Percentiles rank a stretch among this genome's conserved stretches.
phyloP scores from a whole-genome alignment of 1,284 basidiomycete genomes.

The Moesziomyces antarcticus region DNA sequence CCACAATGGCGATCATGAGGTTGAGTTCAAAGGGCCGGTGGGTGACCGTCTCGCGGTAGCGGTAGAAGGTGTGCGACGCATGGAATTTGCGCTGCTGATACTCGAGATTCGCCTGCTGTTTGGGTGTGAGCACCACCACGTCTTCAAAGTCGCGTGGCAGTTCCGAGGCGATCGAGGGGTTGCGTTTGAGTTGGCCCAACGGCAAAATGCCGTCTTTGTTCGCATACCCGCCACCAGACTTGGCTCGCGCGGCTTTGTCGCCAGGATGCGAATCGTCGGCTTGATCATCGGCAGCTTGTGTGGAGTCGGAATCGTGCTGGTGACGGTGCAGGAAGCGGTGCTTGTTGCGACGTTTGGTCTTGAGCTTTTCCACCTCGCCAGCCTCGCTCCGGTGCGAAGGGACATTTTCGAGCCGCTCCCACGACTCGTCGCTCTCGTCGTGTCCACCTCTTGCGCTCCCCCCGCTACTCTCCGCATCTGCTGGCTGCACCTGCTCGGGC shows the following conservation, averaged over 20 bases:
- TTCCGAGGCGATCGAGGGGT: constrained; percentile 59
- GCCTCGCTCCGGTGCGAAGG: constrained; percentile 25
- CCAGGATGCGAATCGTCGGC: neutral
- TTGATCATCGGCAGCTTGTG: neutral
- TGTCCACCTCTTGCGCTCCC: neutral
- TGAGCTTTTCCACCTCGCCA: constrained; percentile 30
- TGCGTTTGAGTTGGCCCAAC: constrained; percentile 49
- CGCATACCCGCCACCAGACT: constrained; percentile 16
- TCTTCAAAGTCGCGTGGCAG: constrained; percentile 57
- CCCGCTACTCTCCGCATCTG: neutral
- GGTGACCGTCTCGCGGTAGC: constrained; percentile 85
- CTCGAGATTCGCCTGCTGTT: constrained; percentile 61
- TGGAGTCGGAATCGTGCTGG: constrained; percentile 6
- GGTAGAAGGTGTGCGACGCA: constrained; percentile 76
- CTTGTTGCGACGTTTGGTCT: constrained; percentile 17
- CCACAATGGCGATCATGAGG: constrained; percentile 49
- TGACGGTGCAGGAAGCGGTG: constrained; percentile 23
- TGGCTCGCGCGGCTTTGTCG: neutral
- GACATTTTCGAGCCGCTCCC: constrained; percentile 17
- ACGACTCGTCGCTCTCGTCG: constrained; percentile 2
- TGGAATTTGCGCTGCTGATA: constrained; percentile 66
- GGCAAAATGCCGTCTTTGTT: constrained; percentile 47
- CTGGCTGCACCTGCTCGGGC: neutral
- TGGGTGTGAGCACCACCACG: constrained; percentile 60
- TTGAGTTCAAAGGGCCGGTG: constrained; percentile 80